Evolutionary conservation across 1,139 yeast species (phyloP).

Genomic region (Taphrina betulina): DNA sequence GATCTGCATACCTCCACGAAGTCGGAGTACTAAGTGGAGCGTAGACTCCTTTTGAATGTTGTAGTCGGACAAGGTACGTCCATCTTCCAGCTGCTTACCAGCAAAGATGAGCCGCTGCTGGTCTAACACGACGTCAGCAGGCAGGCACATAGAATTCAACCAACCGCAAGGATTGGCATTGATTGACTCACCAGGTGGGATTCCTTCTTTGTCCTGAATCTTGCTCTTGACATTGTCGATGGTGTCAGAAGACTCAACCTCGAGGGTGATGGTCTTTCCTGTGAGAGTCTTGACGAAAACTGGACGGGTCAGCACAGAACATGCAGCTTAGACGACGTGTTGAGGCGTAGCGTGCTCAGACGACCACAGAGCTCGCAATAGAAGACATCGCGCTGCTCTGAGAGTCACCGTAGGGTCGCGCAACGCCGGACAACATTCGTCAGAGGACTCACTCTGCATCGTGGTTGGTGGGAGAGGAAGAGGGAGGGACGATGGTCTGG

Average conservation of each 20-base stretch:
- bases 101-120: conserved; percentile 84
- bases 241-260: conserved; percentile 87
- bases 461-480: no score
- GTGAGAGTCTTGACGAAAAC: conserved; percentile 77
- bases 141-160: background rate
- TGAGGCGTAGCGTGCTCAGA: no score
- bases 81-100: conserved; percentile 86
- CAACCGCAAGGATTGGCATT: background rate
- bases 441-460: no score
- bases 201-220: conserved; percentile 88
- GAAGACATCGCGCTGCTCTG: no score
- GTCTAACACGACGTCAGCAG: no score
- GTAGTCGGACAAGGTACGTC: conserved; percentile 83
- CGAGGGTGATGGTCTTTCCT: conserved; percentile 89
- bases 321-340: no score
- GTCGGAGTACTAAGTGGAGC: conserved; percentile 77
- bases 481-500: no score
- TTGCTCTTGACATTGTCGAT: conserved; percentile 86
- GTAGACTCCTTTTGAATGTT: conserved; percentile 90
- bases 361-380: no score
- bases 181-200: conserved; percentile 55
- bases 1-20: conserved; percentile 82
- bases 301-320: no score
- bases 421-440: no score
- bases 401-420: no score